phyloP scores from a whole-genome alignment of 2,329 filamentous ascomycete species.

The Cadophora sp. region DNA sequence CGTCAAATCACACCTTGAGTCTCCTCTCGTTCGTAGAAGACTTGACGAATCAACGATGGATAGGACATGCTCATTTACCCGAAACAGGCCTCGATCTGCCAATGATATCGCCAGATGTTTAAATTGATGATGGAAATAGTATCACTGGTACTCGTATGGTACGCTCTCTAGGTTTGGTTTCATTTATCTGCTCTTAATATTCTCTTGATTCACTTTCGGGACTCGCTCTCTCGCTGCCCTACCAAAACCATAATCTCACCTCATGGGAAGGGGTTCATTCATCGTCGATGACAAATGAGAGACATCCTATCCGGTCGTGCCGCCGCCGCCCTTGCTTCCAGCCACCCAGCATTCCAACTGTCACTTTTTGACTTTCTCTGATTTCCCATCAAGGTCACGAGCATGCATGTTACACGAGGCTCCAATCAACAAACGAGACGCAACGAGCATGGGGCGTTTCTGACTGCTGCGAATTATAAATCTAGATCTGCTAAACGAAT shows the following conservation, averaged over 20 bases:
- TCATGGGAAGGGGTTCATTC: background rate
- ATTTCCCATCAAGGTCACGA: conserved; percentile 22
- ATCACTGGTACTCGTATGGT: background rate
- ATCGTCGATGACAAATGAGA: background rate
- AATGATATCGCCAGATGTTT: background rate
- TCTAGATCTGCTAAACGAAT: background rate
- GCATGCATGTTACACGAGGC: conserved; percentile 7
- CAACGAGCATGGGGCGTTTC: conserved; percentile 9
- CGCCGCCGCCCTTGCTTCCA: conserved; percentile 12
- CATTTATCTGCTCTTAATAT: background rate
- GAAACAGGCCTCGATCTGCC: conserved; percentile 8
- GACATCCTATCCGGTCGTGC: conserved; percentile 20
- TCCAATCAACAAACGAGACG: background rate
- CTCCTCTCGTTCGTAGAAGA: background rate
- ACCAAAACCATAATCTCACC: conserved; percentile 21
- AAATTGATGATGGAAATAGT: background rate
- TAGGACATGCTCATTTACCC: conserved; percentile 18
- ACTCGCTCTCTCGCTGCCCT: background rate
- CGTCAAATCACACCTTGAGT: background rate
- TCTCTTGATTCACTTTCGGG: background rate
- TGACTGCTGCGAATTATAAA: conserved; percentile 11
- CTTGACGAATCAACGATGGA: background rate
- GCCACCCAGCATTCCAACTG: too few species aligned
- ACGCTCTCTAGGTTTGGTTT: background rate
- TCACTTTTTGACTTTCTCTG: too few species aligned